These are phyloP conservation scores for Lomentospora prolificans DNA, from an alignment of 2,329 filamentous ascomycete genomes.

Conservation along the genomic window DNA sequence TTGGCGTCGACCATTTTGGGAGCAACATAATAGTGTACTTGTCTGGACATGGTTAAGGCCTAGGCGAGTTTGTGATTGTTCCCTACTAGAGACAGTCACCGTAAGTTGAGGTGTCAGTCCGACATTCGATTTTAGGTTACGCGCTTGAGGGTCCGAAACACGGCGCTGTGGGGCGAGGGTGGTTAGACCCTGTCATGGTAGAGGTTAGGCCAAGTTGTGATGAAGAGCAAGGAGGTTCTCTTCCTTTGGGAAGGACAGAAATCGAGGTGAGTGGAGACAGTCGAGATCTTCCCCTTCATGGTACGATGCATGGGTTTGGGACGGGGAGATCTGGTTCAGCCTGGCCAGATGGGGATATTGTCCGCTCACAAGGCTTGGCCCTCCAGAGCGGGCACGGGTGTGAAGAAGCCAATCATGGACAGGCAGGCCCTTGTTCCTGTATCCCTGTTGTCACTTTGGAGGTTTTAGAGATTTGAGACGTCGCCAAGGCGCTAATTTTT, in stretches of 20 bases:
- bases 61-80: no score
- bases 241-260: no score
- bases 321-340: background rate
- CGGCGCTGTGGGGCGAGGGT: slow-evolving; percentile 3
- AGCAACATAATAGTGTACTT: no score
- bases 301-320: background rate
- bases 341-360: background rate
- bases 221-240: no score
- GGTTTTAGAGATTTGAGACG: background rate
- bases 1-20: background rate
- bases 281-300: slow-evolving; percentile 1
- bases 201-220: background rate
- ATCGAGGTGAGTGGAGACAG: background rate
- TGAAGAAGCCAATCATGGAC: background rate
- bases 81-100: no score
- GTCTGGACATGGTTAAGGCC: no score
- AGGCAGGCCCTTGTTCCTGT: background rate
- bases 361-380: background rate
- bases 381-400: background rate
- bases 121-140: slow-evolving; percentile 3
- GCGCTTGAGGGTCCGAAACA: slow-evolving; percentile 3
- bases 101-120: no score
- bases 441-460: background rate
- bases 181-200: background rate
- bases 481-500: slow-evolving; percentile 1